Evolutionary conservation across 2,329 filamentous ascomycete species (phyloP), one percentile per base, ranked within the genome.

Genomic region (Trichoderma aggressivum): DNA sequence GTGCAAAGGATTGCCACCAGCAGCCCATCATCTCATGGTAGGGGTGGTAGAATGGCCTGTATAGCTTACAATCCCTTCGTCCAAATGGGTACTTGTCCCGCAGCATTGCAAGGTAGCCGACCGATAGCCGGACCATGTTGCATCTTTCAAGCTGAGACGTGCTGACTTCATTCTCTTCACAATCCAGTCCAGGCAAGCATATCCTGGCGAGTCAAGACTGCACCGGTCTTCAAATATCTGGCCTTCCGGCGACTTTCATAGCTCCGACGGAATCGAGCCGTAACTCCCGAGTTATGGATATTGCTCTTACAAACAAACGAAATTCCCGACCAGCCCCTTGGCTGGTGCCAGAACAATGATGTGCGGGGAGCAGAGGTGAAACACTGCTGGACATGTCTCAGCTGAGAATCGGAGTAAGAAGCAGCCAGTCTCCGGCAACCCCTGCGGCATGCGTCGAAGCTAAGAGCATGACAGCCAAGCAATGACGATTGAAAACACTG

Each of bases 401-500:
- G 26, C 53, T 47, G 26, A 59, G 26, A 58, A 47, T 59, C 64
- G 64, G 64, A 67, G 32, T 26, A 58, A 66, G 30, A n/a, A 24
- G 47, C n/a, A 16, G 50, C 5, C n/a, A 11, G 50, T 14, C 56
- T 66, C 24, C 24, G 63, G 26, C 26, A 59, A 32, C 26, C 36
- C 63, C 53, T 67, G 64, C 53, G 36, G 53, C 53, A 47, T 59
- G 64, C 53, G 64, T 47, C 53, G 21, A 59, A 30, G 53, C 64
- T 59, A 67, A 59, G 34, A 24, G 28, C 47, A 32, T 28, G 43
- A 43, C 28, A 50, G 18, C 61, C 39, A 50, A 39, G 18, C 47
- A 65, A 28, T 16, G 50, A 30, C 7, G 63, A 66, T 24, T n/a
- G 34, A 43, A 43, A 66, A 43, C 2, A 16, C 32, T 36, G 30